phyloP scores from a whole-genome alignment of 2,329 filamentous ascomycete genomes.

The Colletotrichum eleusines region DNA sequence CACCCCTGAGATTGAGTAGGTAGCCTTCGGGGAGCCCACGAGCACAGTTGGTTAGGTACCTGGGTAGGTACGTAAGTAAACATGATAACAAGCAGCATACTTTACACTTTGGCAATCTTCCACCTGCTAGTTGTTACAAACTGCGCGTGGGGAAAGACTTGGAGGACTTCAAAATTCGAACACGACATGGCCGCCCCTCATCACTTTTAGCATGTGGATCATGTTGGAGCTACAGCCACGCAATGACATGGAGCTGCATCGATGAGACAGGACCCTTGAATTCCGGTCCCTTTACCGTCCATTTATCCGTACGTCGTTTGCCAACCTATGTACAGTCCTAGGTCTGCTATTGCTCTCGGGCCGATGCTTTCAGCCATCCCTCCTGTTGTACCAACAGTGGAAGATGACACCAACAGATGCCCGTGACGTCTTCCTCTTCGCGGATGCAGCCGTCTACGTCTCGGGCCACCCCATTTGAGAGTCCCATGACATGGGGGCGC shows the following conservation, averaged over 20 bases:
- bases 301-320: background rate
- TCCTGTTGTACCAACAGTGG: background rate
- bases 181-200: background rate
- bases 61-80: too few species aligned
- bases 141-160: background rate
- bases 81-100: background rate
- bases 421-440: background rate
- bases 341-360: background rate
- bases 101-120: background rate
- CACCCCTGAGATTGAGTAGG: background rate
- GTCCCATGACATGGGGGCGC: background rate
- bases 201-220: slow-evolving; percentile 3
- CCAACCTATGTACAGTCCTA: slow-evolving; percentile 1
- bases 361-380: background rate
- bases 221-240: slow-evolving; percentile 11
- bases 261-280: background rate
- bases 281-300: background rate
- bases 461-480: background rate
- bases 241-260: slow-evolving; percentile 1
- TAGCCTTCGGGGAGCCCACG: background rate
- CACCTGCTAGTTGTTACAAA: too few species aligned
- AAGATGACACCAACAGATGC: background rate
- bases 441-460: background rate
- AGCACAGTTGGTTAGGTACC: background rate
- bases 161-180: background rate